Percentiles rank a stretch among this genome's conserved stretches.
These are phyloP conservation scores for Tetracladium setigerum DNA, from an alignment of 495 filamentous ascomycete species.

Conservation along the genomic window DNA sequence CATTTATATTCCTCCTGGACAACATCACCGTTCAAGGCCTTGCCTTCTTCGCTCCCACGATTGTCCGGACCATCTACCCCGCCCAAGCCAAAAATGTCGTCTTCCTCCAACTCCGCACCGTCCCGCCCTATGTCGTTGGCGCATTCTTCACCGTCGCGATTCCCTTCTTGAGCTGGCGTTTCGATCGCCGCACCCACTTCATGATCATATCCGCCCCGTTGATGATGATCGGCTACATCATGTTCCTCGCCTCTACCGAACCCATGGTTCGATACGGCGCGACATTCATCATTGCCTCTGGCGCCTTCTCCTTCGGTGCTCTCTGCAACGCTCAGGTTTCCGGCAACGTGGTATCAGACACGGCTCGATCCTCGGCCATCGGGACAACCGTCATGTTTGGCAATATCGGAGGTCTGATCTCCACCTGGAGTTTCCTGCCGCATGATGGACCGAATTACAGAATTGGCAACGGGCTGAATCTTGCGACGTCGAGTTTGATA, in stretches of 20 bases:
- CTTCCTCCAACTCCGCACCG: slow-evolving; percentile 56
- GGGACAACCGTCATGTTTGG: slow-evolving; percentile 64
- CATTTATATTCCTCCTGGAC: slow-evolving; percentile 60
- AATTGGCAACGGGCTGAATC: slow-evolving; percentile 67
- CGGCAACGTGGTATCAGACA: slow-evolving; percentile 66
- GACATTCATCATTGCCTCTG: slow-evolving; percentile 58
- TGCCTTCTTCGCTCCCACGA: slow-evolving; percentile 65
- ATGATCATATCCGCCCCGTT: slow-evolving; percentile 48
- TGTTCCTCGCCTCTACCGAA: slow-evolving; percentile 55
- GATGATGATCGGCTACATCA: slow-evolving; percentile 61
- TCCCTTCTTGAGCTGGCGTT: slow-evolving; percentile 50
- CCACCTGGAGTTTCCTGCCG: slow-evolving; percentile 62
- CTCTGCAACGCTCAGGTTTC: slow-evolving; percentile 58
- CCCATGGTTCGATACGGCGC: slow-evolving; percentile 57
- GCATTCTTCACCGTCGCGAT: slow-evolving; percentile 58
- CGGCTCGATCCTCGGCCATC: slow-evolving; percentile 57
- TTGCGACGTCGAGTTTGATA: slow-evolving; percentile 49
- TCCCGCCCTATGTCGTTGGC: slow-evolving; percentile 64
- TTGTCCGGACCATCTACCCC: slow-evolving; percentile 62
- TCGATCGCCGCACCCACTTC: slow-evolving; percentile 55
- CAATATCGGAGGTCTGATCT: slow-evolving; percentile 63
- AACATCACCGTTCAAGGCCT: slow-evolving; percentile 73
- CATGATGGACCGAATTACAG: slow-evolving; percentile 60
- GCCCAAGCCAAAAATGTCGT: slow-evolving; percentile 33
- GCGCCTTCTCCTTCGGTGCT: slow-evolving; percentile 61